Evolutionary conservation across 352 stramenopile species (phyloP), one percentile per base, ranked within the genome.

Genomic region (Phytophthora vignae): DNA sequence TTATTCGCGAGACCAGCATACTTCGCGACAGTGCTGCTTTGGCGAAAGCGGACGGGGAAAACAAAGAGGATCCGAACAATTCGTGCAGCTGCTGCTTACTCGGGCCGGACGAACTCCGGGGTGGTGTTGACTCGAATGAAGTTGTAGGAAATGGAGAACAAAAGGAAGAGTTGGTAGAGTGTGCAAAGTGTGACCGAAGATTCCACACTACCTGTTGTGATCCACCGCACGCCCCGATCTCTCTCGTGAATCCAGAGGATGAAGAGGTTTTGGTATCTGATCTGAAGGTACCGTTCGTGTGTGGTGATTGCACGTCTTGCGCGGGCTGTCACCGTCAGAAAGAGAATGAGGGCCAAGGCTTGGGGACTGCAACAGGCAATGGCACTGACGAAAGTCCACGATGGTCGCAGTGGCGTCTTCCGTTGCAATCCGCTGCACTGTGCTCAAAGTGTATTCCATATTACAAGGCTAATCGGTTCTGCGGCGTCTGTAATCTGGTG

Each of bases 151-250:
- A 40, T 52, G 33, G 14, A 50, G 29, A 72, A 17, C 17, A 57
- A 19, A 52, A 57, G 22, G 81, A 90, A 52, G 72, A 82, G 17
- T 67, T 96, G 25, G 71, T 94, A 15, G 55, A 65, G 27, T 97
- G 90, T 36, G 60, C 72, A 9, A 82, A 84, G 27, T 97, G 90
- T 55, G 27, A 76, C 5, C 63, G 70, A 11, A 59, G 66, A 1
- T 96, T 88, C 29, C 90, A 97, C 68, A 49, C 64, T 1, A 87
- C 82, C n/a, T 97, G 90, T 55, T 94, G 87, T 50, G 87, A 95
- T 62, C 89, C 88, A 4, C 90, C 90, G 5, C 75, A 93, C 64
- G 77, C 86, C 4, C 67, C 71, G 6, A 84, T 87, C 17, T 85
- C 87, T 11, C 66, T 95, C 11, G 49, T 90, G 14, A 89, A 79